These are phyloP conservation scores for Schizosaccharomyces osmophilus DNA, from an alignment of 805 yeast species.

Conservation along the genomic window DNA sequence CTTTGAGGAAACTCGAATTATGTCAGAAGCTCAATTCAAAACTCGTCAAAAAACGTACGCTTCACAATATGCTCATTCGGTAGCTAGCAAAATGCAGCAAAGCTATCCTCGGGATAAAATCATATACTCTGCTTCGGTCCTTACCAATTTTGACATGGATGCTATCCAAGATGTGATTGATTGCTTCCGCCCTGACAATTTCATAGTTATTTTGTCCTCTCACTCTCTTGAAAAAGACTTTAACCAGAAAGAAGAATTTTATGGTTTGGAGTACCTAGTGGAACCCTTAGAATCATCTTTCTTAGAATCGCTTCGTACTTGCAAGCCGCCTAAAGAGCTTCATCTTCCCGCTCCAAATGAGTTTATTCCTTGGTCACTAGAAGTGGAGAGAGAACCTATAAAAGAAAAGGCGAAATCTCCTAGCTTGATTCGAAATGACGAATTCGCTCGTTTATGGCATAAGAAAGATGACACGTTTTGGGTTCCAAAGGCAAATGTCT, in stretches of 20 bases:
- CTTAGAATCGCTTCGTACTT: slow-evolving; percentile 10
- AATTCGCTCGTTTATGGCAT: slow-evolving; percentile 47
- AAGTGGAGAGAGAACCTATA: slow-evolving; percentile 24
- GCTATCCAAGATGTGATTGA: slow-evolving; percentile 26
- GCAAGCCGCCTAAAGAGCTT: slow-evolving; percentile 15
- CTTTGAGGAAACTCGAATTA: slow-evolving; percentile 47
- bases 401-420: slow-evolving; percentile 29
- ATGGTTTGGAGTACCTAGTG: slow-evolving; percentile 56
- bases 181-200: slow-evolving; percentile 31
- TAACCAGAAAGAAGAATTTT: slow-evolving; percentile 50
- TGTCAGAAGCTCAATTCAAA: slow-evolving; percentile 45
- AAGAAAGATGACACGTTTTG: slow-evolving; percentile 74
- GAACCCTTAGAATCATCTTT: slow-evolving; percentile 22
- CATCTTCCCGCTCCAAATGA: slow-evolving; percentile 51
- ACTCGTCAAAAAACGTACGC: slow-evolving; percentile 59
- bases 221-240: slow-evolving; percentile 19
- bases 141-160: slow-evolving; percentile 33
- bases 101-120: slow-evolving; percentile 39
- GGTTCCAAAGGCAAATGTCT: slow-evolving; percentile 64
- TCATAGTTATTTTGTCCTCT: slow-evolving; percentile 31
- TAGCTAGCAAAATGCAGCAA: slow-evolving; percentile 39
- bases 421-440: slow-evolving; percentile 27
- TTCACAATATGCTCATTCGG: slow-evolving; percentile 42
- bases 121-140: slow-evolving; percentile 27
- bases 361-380: slow-evolving; percentile 60